Evolutionary conservation across 2,329 filamentous ascomycete species (phyloP).

Genomic region (Chaetothyriales sp.): DNA sequence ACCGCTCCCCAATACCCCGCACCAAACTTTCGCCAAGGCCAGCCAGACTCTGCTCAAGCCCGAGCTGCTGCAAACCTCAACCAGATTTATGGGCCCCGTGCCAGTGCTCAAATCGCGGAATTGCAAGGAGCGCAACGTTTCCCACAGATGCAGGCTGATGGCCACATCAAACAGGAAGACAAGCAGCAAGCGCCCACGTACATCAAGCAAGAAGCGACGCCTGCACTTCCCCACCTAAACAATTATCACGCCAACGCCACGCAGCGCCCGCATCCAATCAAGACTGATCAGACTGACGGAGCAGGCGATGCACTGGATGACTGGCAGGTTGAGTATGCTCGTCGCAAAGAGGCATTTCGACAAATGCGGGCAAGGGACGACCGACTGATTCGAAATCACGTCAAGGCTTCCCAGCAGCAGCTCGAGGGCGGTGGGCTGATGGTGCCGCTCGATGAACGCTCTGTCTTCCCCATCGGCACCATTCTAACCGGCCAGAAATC

Average conservation of each 20-base stretch:
- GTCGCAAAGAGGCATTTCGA: constrained; percentile 28
- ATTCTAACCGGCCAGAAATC: constrained; percentile 22
- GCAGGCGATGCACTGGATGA: constrained; percentile 47
- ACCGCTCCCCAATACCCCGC: constrained; percentile 14
- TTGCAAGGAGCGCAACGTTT: constrained; percentile 20
- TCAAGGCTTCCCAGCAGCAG: constrained; percentile 28
- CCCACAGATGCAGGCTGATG: constrained; percentile 22
- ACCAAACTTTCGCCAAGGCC: constrained; percentile 22
- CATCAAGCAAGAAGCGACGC: constrained; percentile 17
- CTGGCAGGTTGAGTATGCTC: constrained; percentile 34
- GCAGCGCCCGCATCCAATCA: constrained; percentile 24
- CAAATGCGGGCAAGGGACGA: constrained; percentile 26
- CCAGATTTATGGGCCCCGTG: constrained; percentile 17
- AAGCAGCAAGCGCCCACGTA: constrained; percentile 30
- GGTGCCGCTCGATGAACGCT: constrained; percentile 28
- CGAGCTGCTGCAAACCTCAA: constrained; percentile 18
- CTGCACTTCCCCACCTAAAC: neutral
- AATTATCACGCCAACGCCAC: constrained; percentile 6
- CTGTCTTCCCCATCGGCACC: constrained; percentile 23
- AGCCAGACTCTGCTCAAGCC: constrained; percentile 15
- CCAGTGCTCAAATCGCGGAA: constrained; percentile 18
- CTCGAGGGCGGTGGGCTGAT: constrained; percentile 35
- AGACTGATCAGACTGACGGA: constrained; percentile 61
- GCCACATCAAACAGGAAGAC: neutral
- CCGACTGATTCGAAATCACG: constrained; percentile 28